Conservation (phyloP, 768 basidiomycete species). For the Suillus subalutaceus region DNA sequence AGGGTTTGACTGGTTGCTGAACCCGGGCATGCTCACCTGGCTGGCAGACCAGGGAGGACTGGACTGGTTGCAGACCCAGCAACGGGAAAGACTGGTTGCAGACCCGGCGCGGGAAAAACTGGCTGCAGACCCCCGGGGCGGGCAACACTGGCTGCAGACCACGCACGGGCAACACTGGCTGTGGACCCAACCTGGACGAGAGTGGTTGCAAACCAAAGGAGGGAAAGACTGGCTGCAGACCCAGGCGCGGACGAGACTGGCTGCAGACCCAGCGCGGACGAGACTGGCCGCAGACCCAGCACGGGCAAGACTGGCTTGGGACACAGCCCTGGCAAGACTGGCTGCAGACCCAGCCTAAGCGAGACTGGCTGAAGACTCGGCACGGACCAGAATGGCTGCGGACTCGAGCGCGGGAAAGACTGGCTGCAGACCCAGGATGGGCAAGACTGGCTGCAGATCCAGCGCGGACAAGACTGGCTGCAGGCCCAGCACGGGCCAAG, state of each 20-base stretch:
- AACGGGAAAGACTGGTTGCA: too few species aligned
- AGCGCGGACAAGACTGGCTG: neutral
- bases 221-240: neutral
- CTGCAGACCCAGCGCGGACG: neutral
- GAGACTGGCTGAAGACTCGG: neutral
- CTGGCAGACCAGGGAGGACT: too few species aligned
- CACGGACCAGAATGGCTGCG: too few species aligned
- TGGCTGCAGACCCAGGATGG: neutral
- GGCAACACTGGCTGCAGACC: too few species aligned
- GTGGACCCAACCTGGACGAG: neutral
- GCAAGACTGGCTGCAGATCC: neutral
- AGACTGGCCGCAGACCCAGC: neutral
- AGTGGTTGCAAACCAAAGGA: neutral
- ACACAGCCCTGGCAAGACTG: neutral
- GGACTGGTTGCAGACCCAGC: too few species aligned
- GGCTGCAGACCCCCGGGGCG: too few species aligned
- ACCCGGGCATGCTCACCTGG: too few species aligned
- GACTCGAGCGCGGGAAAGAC: neutral
- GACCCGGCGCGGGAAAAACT: too few species aligned
- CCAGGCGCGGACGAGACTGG: neutral
- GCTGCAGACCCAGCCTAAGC: too few species aligned
- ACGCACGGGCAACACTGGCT: too few species aligned
- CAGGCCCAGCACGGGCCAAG: too few species aligned
- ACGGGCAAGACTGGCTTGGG: neutral
- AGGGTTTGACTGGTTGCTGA: too few species aligned